Evolutionary conservation across 208 protist genomes (phyloP).

Genomic region (Wallacemonas sp.): DNA sequence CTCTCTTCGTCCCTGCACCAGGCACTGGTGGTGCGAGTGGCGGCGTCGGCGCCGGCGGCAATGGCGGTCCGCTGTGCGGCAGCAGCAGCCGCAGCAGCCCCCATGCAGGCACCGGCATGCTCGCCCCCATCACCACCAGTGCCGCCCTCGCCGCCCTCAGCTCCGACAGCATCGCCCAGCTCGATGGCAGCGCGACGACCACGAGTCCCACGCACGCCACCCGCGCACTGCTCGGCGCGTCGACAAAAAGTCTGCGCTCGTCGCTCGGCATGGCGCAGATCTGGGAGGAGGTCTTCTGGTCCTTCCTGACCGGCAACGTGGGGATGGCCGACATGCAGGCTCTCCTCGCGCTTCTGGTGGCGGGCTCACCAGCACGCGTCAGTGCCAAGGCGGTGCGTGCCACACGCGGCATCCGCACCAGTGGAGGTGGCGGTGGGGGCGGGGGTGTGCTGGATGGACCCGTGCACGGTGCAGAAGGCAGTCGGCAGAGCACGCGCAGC

Average conservation of each 20-base stretch:
- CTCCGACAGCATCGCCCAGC: neutral
- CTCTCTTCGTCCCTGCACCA: neutral
- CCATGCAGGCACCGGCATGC: conserved; percentile 1
- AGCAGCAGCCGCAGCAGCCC: neutral
- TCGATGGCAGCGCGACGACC: neutral
- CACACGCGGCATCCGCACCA: neutral
- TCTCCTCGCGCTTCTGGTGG: conserved; percentile 27
- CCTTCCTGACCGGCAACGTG: conserved; percentile 37
- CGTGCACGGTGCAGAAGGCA: too few relatives aligned
- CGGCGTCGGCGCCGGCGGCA: neutral
- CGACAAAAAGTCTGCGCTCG: neutral
- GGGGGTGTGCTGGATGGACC: too few relatives aligned
- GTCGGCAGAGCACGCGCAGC: neutral
- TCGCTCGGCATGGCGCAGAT: conserved; percentile 7
- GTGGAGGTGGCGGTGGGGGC: neutral
- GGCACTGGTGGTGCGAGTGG: too few relatives aligned
- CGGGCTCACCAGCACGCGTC: conserved; percentile 3
- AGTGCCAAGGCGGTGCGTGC: neutral
- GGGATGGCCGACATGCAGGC: conserved; percentile 36
- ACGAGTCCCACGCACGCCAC: neutral
- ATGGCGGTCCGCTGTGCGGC: neutral
- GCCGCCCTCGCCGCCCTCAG: conserved; percentile 6
- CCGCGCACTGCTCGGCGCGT: too few relatives aligned
- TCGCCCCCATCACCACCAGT: conserved; percentile 9
- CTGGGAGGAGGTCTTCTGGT: conserved; percentile 49